Evolutionary conservation across 139 green algal species (phyloP).

Genomic region (Auxenochlorella pyrenoidosa): DNA sequence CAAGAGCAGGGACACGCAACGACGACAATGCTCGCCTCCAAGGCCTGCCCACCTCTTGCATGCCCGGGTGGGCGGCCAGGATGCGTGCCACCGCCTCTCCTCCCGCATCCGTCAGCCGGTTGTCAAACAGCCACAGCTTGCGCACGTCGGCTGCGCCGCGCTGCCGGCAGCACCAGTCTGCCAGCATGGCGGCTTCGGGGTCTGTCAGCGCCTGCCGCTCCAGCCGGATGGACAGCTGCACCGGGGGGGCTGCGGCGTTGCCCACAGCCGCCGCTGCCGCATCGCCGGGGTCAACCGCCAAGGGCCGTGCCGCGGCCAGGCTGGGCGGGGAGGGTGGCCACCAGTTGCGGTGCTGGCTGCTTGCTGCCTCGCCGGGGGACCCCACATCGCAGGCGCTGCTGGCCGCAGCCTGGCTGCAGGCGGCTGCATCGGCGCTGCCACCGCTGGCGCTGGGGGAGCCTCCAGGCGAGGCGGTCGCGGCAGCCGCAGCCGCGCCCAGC

Average conservation of each 20-base stretch:
- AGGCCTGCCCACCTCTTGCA: slow-evolving; percentile 21
- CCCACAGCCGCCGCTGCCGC: not conserved
- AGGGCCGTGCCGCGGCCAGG: not conserved
- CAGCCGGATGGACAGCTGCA: slow-evolving; percentile 54
- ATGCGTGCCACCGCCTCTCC: slow-evolving; percentile 55
- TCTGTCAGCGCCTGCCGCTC: slow-evolving; percentile 65
- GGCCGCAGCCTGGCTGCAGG: not conserved
- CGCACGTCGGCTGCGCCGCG: slow-evolving; percentile 17
- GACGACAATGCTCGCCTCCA: no score
- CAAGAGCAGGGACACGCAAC: no score
- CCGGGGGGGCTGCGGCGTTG: not conserved
- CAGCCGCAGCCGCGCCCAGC: not conserved
- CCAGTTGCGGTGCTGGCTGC: slow-evolving; percentile 1
- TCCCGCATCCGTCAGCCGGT: slow-evolving; percentile 67
- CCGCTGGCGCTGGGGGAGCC: not conserved
- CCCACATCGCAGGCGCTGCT: not conserved
- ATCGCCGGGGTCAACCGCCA: not conserved
- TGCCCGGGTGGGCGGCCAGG: slow-evolving; percentile 31
- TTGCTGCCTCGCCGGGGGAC: not conserved
- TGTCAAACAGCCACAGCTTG: slow-evolving; percentile 88
- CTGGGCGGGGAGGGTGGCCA: slow-evolving; percentile 6
- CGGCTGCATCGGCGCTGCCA: not conserved
- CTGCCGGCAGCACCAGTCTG: slow-evolving; percentile 47
- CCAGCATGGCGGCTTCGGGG: slow-evolving; percentile 52
- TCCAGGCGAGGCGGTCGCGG: not conserved